Percentiles rank a stretch among this genome's conserved stretches.
phyloP scores from a whole-genome alignment of 2,329 filamentous ascomycete genomes.

The Zymoseptoria crescenta region DNA sequence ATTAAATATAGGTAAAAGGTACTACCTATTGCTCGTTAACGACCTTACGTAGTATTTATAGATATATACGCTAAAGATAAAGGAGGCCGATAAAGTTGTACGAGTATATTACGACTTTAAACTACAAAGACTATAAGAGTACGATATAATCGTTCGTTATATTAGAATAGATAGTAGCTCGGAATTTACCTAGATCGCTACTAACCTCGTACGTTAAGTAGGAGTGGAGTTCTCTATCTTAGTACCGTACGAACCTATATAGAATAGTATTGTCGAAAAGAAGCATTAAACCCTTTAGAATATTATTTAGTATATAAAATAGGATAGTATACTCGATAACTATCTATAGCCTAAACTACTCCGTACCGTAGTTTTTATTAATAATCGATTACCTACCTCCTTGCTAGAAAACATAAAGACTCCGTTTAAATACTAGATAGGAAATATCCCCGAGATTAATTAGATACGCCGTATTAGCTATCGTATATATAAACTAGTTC shows the following conservation, averaged over 20 bases:
- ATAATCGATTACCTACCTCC: background rate
- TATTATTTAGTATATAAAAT: background rate
- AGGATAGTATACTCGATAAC: background rate
- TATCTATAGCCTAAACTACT: background rate
- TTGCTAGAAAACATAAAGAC: background rate
- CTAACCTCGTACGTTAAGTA: background rate
- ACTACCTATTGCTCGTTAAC: background rate
- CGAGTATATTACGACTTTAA: too few relatives aligned
- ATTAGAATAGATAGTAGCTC: background rate
- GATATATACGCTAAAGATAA: background rate
- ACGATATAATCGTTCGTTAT: background rate
- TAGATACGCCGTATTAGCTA: conserved; percentile 1
- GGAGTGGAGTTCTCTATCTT: background rate
- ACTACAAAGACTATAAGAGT: background rate
- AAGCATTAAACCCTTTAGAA: conserved; percentile 1
- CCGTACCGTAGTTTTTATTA: background rate
- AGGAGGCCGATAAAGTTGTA: background rate
- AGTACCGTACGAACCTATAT: background rate
- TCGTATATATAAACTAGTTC: conserved; percentile 1
- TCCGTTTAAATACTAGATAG: background rate
- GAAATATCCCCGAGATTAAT: background rate
- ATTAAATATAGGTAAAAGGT: background rate
- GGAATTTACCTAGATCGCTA: background rate
- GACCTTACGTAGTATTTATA: background rate
- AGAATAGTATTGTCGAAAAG: background rate